Percentiles rank a stretch among this genome's conserved stretches.
Conservation (phyloP, 2,329 filamentous ascomycete species). For the Septoria linicola region DNA sequence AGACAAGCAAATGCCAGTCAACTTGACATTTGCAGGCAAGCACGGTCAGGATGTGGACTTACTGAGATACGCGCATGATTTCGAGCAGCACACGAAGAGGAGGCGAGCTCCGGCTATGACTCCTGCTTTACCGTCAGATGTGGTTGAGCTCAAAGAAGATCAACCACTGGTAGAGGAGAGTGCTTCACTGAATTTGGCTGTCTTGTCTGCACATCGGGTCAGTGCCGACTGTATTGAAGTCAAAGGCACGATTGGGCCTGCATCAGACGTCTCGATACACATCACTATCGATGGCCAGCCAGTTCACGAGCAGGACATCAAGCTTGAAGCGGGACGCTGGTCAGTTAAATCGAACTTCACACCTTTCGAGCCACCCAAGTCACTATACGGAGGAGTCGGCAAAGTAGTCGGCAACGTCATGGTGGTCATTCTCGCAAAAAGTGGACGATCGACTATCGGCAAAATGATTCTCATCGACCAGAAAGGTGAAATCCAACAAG, state of each 20-base stretch:
- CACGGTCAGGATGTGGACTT: slow-evolving; percentile 48
- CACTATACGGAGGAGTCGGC: slow-evolving; percentile 33
- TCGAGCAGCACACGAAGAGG: slow-evolving; percentile 28
- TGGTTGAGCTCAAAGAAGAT: slow-evolving; percentile 1
- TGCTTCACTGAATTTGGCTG: background rate
- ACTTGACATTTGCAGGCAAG: slow-evolving; percentile 53
- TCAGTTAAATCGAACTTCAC: slow-evolving; percentile 18
- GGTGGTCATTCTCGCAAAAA: slow-evolving; percentile 21
- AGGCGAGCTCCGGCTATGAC: slow-evolving; percentile 31
- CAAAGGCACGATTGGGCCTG: background rate
- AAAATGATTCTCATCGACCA: slow-evolving; percentile 22
- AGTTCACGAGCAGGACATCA: background rate
- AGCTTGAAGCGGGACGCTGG: slow-evolving; percentile 17
- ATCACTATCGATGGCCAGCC: slow-evolving; percentile 19
- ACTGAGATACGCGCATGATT: slow-evolving; percentile 32
- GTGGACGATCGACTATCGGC: slow-evolving; percentile 6
- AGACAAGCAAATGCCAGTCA: slow-evolving; percentile 52
- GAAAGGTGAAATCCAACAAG: slow-evolving; percentile 15
- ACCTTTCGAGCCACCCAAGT: slow-evolving; percentile 26
- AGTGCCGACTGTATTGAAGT: slow-evolving; percentile 13
- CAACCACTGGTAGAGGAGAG: background rate
- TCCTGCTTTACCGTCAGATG: slow-evolving; percentile 28
- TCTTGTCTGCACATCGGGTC: slow-evolving; percentile 5
- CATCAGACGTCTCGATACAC: slow-evolving; percentile 5
- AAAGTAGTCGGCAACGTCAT: slow-evolving; percentile 29